Evolutionary conservation across 2,329 filamentous ascomycete genomes (phyloP).

Genomic region (Xylariaceae sp.): DNA sequence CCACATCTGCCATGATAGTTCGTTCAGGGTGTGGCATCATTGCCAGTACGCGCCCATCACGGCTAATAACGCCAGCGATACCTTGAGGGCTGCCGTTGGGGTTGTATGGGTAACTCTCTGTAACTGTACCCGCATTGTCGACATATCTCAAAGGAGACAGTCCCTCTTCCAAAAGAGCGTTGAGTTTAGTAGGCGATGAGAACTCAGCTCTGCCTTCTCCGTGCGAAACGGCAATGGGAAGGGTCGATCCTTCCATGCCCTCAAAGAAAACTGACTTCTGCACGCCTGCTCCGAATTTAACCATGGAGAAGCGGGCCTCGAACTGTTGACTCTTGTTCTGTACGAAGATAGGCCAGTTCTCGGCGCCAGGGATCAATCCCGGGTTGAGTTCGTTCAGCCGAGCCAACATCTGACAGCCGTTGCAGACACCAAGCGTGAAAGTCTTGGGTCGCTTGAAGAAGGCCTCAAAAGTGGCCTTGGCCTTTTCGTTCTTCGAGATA

Average conservation of each 20-base stretch:
- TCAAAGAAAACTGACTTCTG: conserved; percentile 77
- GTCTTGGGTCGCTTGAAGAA: conserved; percentile 90
- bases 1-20: conserved; percentile 75
- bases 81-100: conserved; percentile 79
- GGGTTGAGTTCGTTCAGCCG: conserved; percentile 80
- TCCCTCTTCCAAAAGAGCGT: conserved; percentile 56
- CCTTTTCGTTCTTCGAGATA: conserved; percentile 76
- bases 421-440: conserved; percentile 91
- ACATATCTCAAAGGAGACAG: conserved; percentile 78
- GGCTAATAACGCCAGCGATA: conserved; percentile 62
- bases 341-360: conserved; percentile 57
- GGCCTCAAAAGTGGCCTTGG: conserved; percentile 67
- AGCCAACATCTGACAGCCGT: conserved; percentile 92
- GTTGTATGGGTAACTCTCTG: conserved; percentile 83
- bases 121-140: conserved; percentile 71
- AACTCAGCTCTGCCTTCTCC: conserved; percentile 83
- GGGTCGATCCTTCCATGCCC: conserved; percentile 74
- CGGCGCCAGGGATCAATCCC: conserved; percentile 74
- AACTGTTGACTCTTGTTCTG: conserved; percentile 83
- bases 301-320: conserved; percentile 83
- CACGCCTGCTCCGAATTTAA: conserved; percentile 63
- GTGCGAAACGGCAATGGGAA: conserved; percentile 86
- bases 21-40: conserved; percentile 94
- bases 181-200: conserved; percentile 45
- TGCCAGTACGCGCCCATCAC: conserved; percentile 73